Percentiles rank a stretch among this genome's conserved stretches.
Conservation (phyloP, 73 alveolate species). For the Paramecium bursaria region DNA sequence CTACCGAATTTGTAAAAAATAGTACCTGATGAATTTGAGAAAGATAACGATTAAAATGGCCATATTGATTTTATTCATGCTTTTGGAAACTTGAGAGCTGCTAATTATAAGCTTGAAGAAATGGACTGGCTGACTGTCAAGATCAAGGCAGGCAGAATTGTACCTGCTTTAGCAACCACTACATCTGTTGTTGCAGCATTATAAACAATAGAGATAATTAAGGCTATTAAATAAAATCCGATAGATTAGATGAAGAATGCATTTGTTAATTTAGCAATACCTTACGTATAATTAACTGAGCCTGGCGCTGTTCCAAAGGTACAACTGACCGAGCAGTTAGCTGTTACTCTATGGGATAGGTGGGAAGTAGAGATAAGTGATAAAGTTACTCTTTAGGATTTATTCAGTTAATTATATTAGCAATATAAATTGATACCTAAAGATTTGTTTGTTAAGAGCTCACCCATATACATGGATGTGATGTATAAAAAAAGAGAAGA, state of each 20-base stretch:
- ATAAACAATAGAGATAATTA: slow-evolving; percentile 88
- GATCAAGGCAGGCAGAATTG: slow-evolving; percentile 96
- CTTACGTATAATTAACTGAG: slow-evolving; percentile 63
- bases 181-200: slow-evolving; percentile 96
- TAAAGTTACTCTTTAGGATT: slow-evolving; percentile 27
- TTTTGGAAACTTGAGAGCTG: slow-evolving; percentile 91
- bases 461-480: slow-evolving; percentile 44
- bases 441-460: slow-evolving; percentile 30
- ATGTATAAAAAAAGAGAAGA: slow-evolving; percentile 34
- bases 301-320: slow-evolving; percentile 58
- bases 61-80: slow-evolving; percentile 95
- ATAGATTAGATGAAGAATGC: slow-evolving; percentile 64
- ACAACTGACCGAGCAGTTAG: slow-evolving; percentile 41
- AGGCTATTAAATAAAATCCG: slow-evolving; percentile 60
- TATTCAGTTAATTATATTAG: slow-evolving; percentile 1
- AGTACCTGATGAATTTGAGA: slow-evolving; percentile 90
- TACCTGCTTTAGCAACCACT: slow-evolving; percentile 98
- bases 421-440: slow-evolving; percentile 25
- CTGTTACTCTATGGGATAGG: slow-evolving; percentile 68
- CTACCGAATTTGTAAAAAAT: not conserved
- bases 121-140: slow-evolving; percentile 97
- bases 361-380: slow-evolving; percentile 46
- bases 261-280: slow-evolving; percentile 62
- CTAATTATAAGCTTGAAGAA: slow-evolving; percentile 86
- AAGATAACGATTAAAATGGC: slow-evolving; percentile 94